Percentiles rank a stretch among this genome's conserved stretches.
Conservation (phyloP, 495 filamentous ascomycete genomes). For the Articulospora tetracladia region DNA sequence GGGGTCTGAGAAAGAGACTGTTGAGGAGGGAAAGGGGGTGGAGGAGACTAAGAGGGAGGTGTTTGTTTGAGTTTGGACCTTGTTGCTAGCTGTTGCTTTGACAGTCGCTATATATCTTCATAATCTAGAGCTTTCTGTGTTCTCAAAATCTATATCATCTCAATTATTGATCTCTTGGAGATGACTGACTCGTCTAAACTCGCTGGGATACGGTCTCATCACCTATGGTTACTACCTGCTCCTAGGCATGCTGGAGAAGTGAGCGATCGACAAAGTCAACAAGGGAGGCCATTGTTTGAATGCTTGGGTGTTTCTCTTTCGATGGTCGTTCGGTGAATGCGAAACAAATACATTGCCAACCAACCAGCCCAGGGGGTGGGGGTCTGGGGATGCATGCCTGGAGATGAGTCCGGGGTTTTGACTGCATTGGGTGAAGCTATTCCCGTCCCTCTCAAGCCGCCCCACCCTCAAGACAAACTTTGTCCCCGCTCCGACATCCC, state of each 20-base stretch:
- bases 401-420: background rate
- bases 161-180: no score
- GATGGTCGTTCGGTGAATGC: background rate
- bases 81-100: background rate
- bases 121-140: background rate
- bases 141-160: background rate
- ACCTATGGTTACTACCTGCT: no score
- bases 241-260: no score
- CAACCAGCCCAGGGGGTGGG: no score
- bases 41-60: background rate
- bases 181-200: no score
- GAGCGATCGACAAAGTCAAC: no score
- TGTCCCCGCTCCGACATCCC: background rate
- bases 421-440: background rate
- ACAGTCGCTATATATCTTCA: background rate
- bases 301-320: no score
- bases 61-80: background rate
- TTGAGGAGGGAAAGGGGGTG: background rate
- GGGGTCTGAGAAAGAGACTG: background rate
- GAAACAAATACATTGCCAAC: background rate
- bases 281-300: no score
- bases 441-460: background rate
- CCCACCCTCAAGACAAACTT: background rate
- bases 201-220: no score
- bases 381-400: background rate